phyloP scores from a whole-genome alignment of 2,329 filamentous ascomycete genomes.

The Fusarium piperis region DNA sequence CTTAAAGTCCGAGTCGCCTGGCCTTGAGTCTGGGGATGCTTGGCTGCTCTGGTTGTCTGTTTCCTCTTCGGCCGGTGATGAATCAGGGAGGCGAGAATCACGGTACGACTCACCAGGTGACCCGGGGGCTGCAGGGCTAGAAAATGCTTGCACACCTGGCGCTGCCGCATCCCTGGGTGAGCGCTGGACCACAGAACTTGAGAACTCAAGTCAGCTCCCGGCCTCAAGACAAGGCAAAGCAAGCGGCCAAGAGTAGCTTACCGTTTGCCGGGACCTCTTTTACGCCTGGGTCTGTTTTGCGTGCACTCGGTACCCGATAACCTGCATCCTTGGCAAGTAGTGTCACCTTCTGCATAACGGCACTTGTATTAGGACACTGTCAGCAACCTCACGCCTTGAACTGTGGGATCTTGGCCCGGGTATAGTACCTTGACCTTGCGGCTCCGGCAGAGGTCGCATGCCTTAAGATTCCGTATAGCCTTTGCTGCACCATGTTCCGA shows the following conservation, averaged over 20 bases:
- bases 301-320: not conserved
- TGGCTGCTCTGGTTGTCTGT: not conserved
- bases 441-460: not conserved
- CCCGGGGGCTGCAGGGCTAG: not conserved
- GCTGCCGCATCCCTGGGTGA: not conserved
- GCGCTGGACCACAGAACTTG: not conserved
- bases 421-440: not conserved
- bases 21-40: not conserved
- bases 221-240: not conserved
- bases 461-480: not conserved
- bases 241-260: not conserved
- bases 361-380: not conserved
- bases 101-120: not conserved
- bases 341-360: not conserved
- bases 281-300: not conserved
- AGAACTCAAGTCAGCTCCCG: not conserved
- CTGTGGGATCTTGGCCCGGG: not conserved
- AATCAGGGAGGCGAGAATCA: not conserved
- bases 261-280: not conserved
- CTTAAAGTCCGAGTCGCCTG: not conserved
- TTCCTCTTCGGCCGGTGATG: not conserved
- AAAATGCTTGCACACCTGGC: not conserved
- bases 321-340: not conserved
- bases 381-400: not conserved
- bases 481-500: not conserved